Conservation (phyloP, 129 eudicot species). For the Ambrosia artemisiifolia region DNA sequence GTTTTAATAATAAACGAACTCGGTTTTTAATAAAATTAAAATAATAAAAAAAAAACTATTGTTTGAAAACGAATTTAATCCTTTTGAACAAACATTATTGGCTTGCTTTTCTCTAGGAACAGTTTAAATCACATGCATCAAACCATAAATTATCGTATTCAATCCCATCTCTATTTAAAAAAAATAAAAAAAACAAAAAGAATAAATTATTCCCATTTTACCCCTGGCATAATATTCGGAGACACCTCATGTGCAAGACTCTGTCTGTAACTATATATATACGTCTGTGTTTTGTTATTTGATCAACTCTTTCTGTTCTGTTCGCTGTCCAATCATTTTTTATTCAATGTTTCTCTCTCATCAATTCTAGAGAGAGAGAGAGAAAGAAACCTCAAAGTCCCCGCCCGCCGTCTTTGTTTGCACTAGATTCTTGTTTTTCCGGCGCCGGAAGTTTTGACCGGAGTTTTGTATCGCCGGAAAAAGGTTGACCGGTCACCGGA, state of each 20-base stretch:
- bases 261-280: not conserved
- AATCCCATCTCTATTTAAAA: not conserved
- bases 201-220: slow-evolving; percentile 2
- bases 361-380: slow-evolving; percentile 8
- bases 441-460: not conserved
- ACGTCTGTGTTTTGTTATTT: not conserved
- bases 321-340: slow-evolving; percentile 49
- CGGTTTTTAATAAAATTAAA: too few relatives aligned
- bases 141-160: not conserved
- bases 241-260: slow-evolving; percentile 26
- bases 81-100: not conserved
- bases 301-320: slow-evolving; percentile 21
- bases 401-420: slow-evolving; percentile 1
- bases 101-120: not conserved
- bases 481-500: not conserved
- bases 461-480: not conserved
- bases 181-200: not conserved
- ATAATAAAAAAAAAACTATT: too few relatives aligned
- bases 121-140: slow-evolving; percentile 2
- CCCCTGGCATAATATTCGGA: slow-evolving; percentile 19
- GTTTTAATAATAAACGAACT: too few relatives aligned
- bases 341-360: slow-evolving; percentile 15
- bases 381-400: slow-evolving; percentile 2
- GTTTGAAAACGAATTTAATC: not conserved
- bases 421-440: slow-evolving; percentile 14